phyloP scores from a whole-genome alignment of 805 yeast genomes.

The Candida insectalens region DNA sequence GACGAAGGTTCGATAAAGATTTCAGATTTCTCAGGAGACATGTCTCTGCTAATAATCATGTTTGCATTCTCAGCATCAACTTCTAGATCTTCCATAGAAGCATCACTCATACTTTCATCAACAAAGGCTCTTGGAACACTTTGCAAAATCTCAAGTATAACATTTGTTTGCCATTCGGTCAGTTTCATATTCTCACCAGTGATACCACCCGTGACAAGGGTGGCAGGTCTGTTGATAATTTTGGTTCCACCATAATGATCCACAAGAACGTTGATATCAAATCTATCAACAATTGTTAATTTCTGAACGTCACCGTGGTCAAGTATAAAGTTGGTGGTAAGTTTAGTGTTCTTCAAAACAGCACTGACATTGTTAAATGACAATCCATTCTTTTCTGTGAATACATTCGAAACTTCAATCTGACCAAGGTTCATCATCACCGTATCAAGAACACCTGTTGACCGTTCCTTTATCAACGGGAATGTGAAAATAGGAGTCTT shows the following conservation, averaged over 20 bases:
- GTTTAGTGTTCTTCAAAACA: slow-evolving; percentile 62
- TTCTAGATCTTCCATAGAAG: slow-evolving; percentile 40
- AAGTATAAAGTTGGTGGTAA: slow-evolving; percentile 51
- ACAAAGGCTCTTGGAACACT: slow-evolving; percentile 47
- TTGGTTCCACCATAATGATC: slow-evolving; percentile 38
- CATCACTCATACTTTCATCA: slow-evolving; percentile 30
- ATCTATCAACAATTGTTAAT: slow-evolving; percentile 54
- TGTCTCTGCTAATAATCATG: slow-evolving; percentile 24
- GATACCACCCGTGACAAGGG: slow-evolving; percentile 44
- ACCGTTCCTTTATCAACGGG: slow-evolving; percentile 45
- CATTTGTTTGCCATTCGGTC: slow-evolving; percentile 65
- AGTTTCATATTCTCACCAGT: slow-evolving; percentile 54
- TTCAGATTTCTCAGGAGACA: slow-evolving; percentile 3
- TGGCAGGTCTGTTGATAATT: slow-evolving; percentile 35
- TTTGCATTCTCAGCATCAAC: slow-evolving; percentile 63
- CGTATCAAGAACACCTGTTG: slow-evolving; percentile 39
- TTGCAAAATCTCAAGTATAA: slow-evolving; percentile 43
- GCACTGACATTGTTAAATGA: slow-evolving; percentile 48
- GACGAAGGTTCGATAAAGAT: background rate
- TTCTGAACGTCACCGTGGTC: slow-evolving; percentile 38
- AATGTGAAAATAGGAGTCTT: slow-evolving; percentile 79
- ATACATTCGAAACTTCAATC: slow-evolving; percentile 57
- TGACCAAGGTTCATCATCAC: slow-evolving; percentile 77
- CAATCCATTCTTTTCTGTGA: slow-evolving; percentile 23
- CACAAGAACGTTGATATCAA: slow-evolving; percentile 53